These are phyloP conservation scores for Globisporangium paroecandrum DNA, from an alignment of 352 stramenopile genomes.

Conservation along the genomic window DNA sequence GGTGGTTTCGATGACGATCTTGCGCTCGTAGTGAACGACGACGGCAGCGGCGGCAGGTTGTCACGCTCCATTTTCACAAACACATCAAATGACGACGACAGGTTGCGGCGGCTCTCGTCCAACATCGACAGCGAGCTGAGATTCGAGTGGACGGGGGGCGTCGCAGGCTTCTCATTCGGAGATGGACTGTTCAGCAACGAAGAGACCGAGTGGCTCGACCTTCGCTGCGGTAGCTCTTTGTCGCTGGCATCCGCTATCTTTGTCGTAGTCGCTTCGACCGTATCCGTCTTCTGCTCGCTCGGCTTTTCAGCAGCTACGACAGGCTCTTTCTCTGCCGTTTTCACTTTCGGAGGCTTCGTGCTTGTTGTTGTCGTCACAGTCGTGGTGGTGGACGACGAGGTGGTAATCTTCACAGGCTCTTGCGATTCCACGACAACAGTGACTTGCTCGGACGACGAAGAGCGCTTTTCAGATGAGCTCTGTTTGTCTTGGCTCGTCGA, in stretches of 20 bases:
- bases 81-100: conserved; percentile 28
- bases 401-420: background rate
- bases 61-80: conserved; percentile 57
- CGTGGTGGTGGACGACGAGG: background rate
- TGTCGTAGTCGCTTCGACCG: background rate
- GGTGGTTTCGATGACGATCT: background rate
- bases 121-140: conserved; percentile 39
- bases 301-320: background rate
- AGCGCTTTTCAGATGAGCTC: background rate
- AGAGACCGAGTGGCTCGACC: conserved; percentile 61
- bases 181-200: conserved; percentile 70
- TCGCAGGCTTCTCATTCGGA: conserved; percentile 35
- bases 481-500: background rate
- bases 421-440: conserved; percentile 1
- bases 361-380: background rate
- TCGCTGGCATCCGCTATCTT: background rate
- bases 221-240: background rate
- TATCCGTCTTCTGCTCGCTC: background rate
- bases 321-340: background rate
- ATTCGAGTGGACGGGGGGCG: conserved; percentile 22
- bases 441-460: background rate
- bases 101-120: conserved; percentile 18
- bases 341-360: conserved; percentile 1
- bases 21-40: conserved; percentile 2
- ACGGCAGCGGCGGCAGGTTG: conserved; percentile 24